phyloP scores from a whole-genome alignment of 306 rosid genomes.

The Benincasa hispida region DNA sequence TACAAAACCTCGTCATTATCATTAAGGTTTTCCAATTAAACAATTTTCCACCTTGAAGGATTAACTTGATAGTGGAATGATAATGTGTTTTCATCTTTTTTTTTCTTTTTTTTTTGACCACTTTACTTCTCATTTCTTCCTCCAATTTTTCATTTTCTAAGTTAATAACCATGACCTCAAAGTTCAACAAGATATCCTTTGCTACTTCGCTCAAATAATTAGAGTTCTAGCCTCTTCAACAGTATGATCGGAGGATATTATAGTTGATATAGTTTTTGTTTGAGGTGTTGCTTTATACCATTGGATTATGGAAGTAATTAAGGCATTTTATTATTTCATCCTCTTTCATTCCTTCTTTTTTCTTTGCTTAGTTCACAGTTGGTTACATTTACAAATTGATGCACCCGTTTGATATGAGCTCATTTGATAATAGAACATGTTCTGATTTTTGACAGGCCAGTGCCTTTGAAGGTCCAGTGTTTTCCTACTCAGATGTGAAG shows the following conservation, averaged over 20 bases:
- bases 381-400: neutral
- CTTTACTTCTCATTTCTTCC: no score
- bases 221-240: neutral
- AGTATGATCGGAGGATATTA: neutral
- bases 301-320: neutral
- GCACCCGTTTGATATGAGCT: neutral
- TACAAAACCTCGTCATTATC: neutral
- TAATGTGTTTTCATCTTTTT: no score
- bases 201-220: neutral
- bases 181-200: neutral
- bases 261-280: neutral
- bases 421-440: neutral
- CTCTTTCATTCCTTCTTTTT: neutral
- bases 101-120: no score
- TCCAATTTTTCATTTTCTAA: no score
- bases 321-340: neutral
- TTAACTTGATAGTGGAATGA: no score
- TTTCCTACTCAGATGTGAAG: slow-evolving; percentile 79
- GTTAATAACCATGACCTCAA: no score
- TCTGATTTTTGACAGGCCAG: slow-evolving; percentile 47
- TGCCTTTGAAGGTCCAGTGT: slow-evolving; percentile 77
- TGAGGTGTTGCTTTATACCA: neutral
- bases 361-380: neutral
- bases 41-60: neutral
- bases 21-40: neutral